Evolutionary conservation across 257 asterid species (phyloP).

Genomic region (Paulownia fortunei): DNA sequence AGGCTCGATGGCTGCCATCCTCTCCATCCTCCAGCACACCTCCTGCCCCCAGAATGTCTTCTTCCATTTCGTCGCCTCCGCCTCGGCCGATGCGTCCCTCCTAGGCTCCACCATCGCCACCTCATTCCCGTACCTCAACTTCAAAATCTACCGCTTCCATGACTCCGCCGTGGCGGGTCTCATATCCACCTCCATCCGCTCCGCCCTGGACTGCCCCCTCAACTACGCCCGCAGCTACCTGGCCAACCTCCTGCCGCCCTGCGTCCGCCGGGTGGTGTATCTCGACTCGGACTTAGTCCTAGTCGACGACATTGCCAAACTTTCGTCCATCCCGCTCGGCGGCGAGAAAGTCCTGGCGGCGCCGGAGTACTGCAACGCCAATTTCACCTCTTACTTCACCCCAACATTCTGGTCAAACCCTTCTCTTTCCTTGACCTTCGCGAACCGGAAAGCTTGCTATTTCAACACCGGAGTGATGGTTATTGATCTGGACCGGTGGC

Average conservation of each 20-base stretch:
- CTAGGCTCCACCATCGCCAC: slow-evolving; percentile 57
- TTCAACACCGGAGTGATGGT: slow-evolving; percentile 98
- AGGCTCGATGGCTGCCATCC: slow-evolving; percentile 91
- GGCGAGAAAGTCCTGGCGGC: slow-evolving; percentile 75
- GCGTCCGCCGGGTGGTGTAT: slow-evolving; percentile 79
- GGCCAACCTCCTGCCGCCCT: slow-evolving; percentile 70
- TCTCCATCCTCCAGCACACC: slow-evolving; percentile 82
- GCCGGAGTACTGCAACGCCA: slow-evolving; percentile 93
- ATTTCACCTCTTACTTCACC: slow-evolving; percentile 87
- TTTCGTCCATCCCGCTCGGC: slow-evolving; percentile 60
- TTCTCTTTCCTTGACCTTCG: slow-evolving; percentile 72
- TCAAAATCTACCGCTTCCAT: slow-evolving; percentile 61
- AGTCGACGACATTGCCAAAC: slow-evolving; percentile 82
- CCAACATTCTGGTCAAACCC: slow-evolving; percentile 94
- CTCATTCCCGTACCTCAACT: slow-evolving; percentile 79
- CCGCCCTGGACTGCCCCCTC: slow-evolving; percentile 92
- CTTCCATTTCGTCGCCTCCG: slow-evolving; percentile 80
- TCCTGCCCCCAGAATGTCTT: slow-evolving; percentile 80
- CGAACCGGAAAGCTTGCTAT: slow-evolving; percentile 74
- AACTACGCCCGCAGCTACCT: slow-evolving; percentile 93
- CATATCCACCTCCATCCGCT: slow-evolving; percentile 92
- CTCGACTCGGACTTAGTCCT: slow-evolving; percentile 86
- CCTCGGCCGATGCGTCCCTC: slow-evolving; percentile 51
- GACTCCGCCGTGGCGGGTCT: slow-evolving; percentile 67
- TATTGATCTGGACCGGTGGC: slow-evolving; percentile 81